These are phyloP conservation scores for Podospora sp. DNA, from an alignment of 495 filamentous ascomycete genomes.

Conservation along the genomic window DNA sequence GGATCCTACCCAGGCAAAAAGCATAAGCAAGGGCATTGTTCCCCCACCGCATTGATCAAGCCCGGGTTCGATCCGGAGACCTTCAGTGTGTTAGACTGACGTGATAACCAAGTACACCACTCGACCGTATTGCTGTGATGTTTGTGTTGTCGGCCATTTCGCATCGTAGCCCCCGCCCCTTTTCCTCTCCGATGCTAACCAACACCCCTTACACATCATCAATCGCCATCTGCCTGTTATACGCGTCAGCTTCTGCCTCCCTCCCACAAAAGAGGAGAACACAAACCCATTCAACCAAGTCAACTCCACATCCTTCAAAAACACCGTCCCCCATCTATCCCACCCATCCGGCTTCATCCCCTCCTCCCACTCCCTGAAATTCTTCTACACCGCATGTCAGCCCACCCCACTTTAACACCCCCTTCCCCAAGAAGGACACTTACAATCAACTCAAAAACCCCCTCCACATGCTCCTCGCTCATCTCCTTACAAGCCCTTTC, in stretches of 20 bases:
- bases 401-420: no score
- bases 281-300: conserved; percentile 25
- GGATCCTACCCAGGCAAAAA: not conserved
- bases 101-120: not conserved
- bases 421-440: no score
- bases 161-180: not conserved
- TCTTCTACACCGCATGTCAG: not conserved
- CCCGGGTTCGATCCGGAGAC: not conserved
- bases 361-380: conserved; percentile 23
- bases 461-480: conserved; percentile 18
- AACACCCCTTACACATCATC: not conserved
- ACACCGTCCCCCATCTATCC: conserved; percentile 16
- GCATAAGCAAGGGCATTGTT: not conserved
- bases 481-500: conserved; percentile 13
- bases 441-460: conserved; percentile 23
- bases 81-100: not conserved
- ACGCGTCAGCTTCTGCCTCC: no score
- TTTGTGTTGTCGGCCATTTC: not conserved
- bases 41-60: not conserved
- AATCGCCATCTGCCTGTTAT: not conserved
- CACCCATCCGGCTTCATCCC: not conserved
- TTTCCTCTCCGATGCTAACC: not conserved
- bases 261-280: no score
- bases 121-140: not conserved
- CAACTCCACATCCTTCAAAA: conserved; percentile 30